Conservation (phyloP, 768 basidiomycete species). For the Leccinum broughii region DNA sequence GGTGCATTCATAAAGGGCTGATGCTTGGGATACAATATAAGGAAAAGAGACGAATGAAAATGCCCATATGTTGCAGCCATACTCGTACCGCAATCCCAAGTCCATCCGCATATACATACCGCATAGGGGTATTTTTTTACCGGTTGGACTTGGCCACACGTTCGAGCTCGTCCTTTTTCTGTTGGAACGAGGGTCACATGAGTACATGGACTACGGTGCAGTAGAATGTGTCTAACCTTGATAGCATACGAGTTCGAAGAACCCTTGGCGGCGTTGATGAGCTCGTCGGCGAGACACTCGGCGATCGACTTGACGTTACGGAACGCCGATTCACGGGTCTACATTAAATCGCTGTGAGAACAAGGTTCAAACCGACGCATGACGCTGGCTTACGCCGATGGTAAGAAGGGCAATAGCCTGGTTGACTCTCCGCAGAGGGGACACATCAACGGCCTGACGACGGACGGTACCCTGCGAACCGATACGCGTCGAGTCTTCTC, state of each 20-base stretch:
- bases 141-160: constrained; percentile 99
- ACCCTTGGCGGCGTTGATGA: constrained; percentile 99
- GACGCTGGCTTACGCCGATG: constrained; percentile 76
- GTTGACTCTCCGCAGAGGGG: constrained; percentile 96
- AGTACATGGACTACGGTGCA: background rate
- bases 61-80: constrained; percentile 27
- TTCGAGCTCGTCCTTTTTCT: constrained; percentile 99
- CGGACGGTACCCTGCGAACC: constrained; percentile 99
- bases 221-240: constrained; percentile 59
- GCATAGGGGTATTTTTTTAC: constrained; percentile 51
- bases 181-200: constrained; percentile 4
- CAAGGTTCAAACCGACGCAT: background rate
- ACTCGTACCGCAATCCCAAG: constrained; percentile 18
- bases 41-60: constrained; percentile 9
- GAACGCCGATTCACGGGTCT: constrained; percentile 99
- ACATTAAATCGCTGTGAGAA: constrained; percentile 6
- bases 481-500: constrained; percentile 99
- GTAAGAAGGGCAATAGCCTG: constrained; percentile 95
- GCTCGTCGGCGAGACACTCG: constrained; percentile 98
- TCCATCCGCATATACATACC: constrained; percentile 4
- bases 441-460: constrained; percentile 99
- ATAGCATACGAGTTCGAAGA: constrained; percentile 99
- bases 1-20: constrained; percentile 26
- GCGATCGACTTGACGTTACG: constrained; percentile 99
- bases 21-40: constrained; percentile 14